Evolutionary conservation across 371 early-diverging fungal genomes (phyloP), one percentile per base, ranked within the genome.

Genomic region (Dichotomocladium elegans): DNA sequence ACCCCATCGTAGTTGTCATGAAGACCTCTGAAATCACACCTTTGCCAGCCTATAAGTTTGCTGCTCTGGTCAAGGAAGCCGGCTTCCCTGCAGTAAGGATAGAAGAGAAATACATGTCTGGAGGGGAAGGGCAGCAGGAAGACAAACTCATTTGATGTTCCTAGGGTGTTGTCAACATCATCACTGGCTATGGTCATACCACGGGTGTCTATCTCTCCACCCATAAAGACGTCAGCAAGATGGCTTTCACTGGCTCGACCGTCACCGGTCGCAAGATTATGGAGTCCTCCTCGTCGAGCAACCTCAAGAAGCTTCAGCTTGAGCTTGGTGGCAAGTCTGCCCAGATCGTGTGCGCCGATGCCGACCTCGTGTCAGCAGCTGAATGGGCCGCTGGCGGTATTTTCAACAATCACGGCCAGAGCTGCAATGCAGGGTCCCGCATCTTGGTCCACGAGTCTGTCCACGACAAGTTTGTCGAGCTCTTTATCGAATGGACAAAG

Each of bases 311-410:
- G 19, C 77, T 90, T 21, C 82, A 89, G 19, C 82, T 95, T 22
- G 96, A 95, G 67, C 82, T 95, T 12, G 96, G 96, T 47, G 96
- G 96, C 49, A 96, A 96, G 75, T 86, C 85, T 26, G 90, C 95
- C 1, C 81, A 87, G 51, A 89, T 94, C 42, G 88, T 95, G n/a
- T 89, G 87, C 65, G 85, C 81, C 8, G 93, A 92, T 64, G 92
- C 90, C 6, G 89, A 95, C 61, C 57, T 94, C 27, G 84, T 85
- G 26, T 72, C 77, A 47, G 92, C 92, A 9, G 90, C 92, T 24
- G 71, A 72, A 37, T 79, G 80, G 57, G 82, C 86, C 11, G 67
- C 78, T 57, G 80, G 74, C 10, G 93, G 87, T 53, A 82, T 85
- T 57, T 92, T 82, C 64, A 77, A 82, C 63, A 93, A 94, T 68